Conservation (phyloP, 805 yeast genomes). For the Saturnispora hagleri region DNA sequence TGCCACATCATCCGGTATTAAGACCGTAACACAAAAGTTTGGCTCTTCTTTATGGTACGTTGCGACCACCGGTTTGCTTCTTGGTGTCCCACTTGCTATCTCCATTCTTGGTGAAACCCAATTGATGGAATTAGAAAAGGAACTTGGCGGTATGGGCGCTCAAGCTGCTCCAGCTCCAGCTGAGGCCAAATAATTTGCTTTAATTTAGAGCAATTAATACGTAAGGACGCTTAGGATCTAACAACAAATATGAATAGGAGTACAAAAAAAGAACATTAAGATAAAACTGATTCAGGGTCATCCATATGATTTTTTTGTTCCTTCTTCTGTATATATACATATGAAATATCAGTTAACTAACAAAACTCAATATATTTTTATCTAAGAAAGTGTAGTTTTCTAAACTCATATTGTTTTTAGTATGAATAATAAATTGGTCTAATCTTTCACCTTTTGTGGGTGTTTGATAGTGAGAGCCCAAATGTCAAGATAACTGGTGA, state of each 20-base stretch:
- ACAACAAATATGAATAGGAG: neutral
- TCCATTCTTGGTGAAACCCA: constrained; percentile 90
- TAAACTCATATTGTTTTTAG: neutral
- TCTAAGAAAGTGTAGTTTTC: neutral
- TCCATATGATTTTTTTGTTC: neutral
- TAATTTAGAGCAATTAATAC: too few relatives aligned
- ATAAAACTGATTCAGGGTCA: neutral
- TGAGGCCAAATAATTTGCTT: constrained; percentile 7
- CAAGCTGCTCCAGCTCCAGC: constrained; percentile 11
- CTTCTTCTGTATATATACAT: neutral
- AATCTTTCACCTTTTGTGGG: constrained; percentile 38
- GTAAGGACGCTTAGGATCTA: neutral
- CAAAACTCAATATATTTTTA: neutral
- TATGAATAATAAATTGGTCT: neutral
- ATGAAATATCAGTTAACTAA: neutral
- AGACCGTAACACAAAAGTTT: constrained; percentile 43
- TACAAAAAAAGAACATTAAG: neutral
- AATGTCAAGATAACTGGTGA: constrained; percentile 74
- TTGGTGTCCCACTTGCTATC: constrained; percentile 89
- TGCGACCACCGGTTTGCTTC: constrained; percentile 71
- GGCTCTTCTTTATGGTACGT: constrained; percentile 80
- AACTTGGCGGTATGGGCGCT: constrained; percentile 35
- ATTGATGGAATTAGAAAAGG: constrained; percentile 88
- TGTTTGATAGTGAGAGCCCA: constrained; percentile 79
- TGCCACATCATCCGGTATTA: constrained; percentile 33